Evolutionary conservation across 768 basidiomycete genomes (phyloP), one percentile per base, ranked within the genome.

Genomic region (Mycena galericulata): DNA sequence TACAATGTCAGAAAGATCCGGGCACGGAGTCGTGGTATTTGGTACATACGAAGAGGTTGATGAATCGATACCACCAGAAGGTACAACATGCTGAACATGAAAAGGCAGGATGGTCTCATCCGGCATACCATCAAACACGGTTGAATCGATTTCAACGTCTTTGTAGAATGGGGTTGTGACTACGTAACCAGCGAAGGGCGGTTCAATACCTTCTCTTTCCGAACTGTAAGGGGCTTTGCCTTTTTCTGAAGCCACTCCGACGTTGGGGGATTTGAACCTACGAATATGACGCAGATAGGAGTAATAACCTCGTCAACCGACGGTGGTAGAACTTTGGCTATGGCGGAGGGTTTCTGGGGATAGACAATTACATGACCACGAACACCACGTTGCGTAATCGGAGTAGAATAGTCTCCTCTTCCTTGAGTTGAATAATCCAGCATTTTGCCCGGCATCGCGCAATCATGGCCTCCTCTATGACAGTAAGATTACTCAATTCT

Each of bases 281-380:
- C 68, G 45, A 77, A 77, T 5, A 78, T 59, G 3, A 78, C 62
- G 30, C 75, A 77, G 3, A 75, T 73, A 4, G 72, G 72, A 0
- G 69, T 65, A 6, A 69, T 32, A 18, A 75, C 67, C 0, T 77
- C 76, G 9, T 69, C 71, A 0, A 77, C 49, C 3, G 71, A 24
- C 0, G 71, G 72, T 4, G 77, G 77, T 14, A 78, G 51, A 7
- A 72, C 15, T 0, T 17, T 17, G 1, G 58, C 61, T 1, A 78
- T 50, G 2, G 30, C 47, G 11, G 67, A 56, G 1, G 75, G 76
- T 4, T 56, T 46, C 30, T 76, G 76, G 12, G 77, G 77, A 46
- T 75, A 74, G 0, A 75, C 53, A 10, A 78, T 69, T 8, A 77
- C 56, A 57, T 76, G 74, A 0, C 77, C 77, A 30, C 60, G 58